phyloP scores from a whole-genome alignment of 129 eudicot genomes.

The Kitagawia praeruptora region DNA sequence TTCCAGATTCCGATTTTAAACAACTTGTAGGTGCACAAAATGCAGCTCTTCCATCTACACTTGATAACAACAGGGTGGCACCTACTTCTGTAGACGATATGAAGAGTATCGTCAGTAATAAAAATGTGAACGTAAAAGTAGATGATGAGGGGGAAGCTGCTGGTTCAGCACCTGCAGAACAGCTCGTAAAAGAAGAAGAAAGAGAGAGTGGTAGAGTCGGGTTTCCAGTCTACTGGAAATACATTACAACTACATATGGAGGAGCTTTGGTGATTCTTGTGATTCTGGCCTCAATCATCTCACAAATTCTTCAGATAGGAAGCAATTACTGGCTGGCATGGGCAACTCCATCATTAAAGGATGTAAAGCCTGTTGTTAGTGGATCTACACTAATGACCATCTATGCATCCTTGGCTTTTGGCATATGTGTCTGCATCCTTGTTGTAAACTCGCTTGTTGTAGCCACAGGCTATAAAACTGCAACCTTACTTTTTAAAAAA shows the following conservation, averaged over 20 bases:
- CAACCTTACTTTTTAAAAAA: constrained; percentile 56
- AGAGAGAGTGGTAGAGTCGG: constrained; percentile 73
- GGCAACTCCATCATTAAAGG: constrained; percentile 63
- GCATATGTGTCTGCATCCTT: constrained; percentile 13
- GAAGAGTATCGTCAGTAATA: constrained; percentile 5
- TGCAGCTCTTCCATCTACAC: constrained; percentile 51
- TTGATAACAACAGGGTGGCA: constrained; percentile 48
- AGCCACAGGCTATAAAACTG: constrained; percentile 67
- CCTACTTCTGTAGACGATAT: constrained; percentile 49
- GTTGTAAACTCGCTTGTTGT: constrained; percentile 44
- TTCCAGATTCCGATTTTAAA: constrained; percentile 64
- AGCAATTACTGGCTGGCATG: constrained; percentile 93
- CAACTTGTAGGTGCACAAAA: constrained; percentile 75
- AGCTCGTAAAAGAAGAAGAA: constrained; percentile 84
- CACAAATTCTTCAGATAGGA: constrained; percentile 58
- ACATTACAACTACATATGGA: constrained; percentile 78
- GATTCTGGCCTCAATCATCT: constrained; percentile 42
- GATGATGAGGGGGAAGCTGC: not conserved
- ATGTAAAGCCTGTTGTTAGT: constrained; percentile 32
- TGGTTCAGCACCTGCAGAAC: constrained; percentile 21
- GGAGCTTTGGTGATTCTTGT: constrained; percentile 43
- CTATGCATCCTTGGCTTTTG: constrained; percentile 58
- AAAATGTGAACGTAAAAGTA: not conserved
- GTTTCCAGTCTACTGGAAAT: constrained; percentile 58
- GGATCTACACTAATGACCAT: constrained; percentile 44